Conservation (phyloP, 2,329 filamentous ascomycete genomes). For the Colletotrichum cordylinicola region DNA sequence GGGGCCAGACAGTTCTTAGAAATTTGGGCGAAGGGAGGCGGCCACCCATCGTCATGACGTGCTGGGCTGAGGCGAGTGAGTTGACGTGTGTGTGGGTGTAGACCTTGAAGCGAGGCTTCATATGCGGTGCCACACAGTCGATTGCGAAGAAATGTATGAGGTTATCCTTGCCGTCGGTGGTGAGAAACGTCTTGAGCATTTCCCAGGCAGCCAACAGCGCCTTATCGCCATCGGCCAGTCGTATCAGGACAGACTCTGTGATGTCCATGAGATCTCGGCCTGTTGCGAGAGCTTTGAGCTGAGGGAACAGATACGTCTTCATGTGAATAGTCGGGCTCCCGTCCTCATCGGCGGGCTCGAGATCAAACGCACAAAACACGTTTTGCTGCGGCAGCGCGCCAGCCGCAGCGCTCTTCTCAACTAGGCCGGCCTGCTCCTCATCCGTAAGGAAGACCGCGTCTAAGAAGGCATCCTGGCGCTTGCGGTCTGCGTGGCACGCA, state of each 20-base stretch:
- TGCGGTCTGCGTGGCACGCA: neutral
- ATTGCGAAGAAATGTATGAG: neutral
- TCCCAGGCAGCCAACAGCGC: neutral
- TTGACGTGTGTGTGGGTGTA: neutral
- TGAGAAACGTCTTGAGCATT: neutral
- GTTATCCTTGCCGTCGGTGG: neutral
- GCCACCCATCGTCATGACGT: neutral
- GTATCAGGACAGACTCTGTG: neutral
- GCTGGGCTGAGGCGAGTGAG: neutral
- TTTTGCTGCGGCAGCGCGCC: neutral
- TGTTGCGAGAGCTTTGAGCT: neutral
- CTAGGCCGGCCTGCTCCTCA: neutral
- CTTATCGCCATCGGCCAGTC: neutral
- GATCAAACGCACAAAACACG: neutral
- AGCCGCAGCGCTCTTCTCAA: neutral
- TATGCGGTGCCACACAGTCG: neutral
- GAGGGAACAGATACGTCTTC: constrained; percentile 7
- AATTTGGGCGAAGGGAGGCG: neutral
- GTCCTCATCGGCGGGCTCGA: neutral
- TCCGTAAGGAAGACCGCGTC: neutral
- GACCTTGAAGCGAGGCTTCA: neutral
- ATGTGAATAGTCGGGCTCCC: neutral
- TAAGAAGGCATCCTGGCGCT: neutral
- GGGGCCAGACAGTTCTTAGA: neutral
- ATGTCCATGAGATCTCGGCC: neutral